phyloP scores from a whole-genome alignment of 495 filamentous ascomycete genomes.

The Friedmanniomyces endolithicus region DNA sequence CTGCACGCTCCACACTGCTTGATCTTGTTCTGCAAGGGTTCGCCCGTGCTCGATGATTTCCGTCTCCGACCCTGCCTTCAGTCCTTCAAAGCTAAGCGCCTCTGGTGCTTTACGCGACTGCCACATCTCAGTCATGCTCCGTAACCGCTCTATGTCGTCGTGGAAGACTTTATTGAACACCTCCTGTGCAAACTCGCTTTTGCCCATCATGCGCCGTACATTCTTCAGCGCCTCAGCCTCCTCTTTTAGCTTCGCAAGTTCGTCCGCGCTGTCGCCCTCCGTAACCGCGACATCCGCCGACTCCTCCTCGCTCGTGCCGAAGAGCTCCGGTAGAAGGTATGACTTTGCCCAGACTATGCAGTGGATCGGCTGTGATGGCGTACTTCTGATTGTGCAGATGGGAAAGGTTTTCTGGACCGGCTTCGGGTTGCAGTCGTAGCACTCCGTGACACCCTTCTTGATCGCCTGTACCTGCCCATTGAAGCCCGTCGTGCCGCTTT shows the following conservation, averaged over 20 bases:
- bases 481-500: constrained; percentile 96
- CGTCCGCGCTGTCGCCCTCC: constrained; percentile 69
- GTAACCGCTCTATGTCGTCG: constrained; percentile 68
- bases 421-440: constrained; percentile 89
- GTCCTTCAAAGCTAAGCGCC: constrained; percentile 50
- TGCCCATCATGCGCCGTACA: constrained; percentile 73
- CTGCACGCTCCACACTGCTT: constrained; percentile 62
- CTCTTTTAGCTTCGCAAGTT: constrained; percentile 72
- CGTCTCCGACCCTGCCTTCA: not conserved
- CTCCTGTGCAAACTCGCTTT: constrained; percentile 59
- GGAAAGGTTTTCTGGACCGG: constrained; percentile 81
- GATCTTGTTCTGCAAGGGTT: constrained; percentile 50
- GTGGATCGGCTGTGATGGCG: constrained; percentile 88
- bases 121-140: constrained; percentile 96
- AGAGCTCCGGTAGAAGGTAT: constrained; percentile 87
- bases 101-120: constrained; percentile 64
- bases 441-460: constrained; percentile 78
- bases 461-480: constrained; percentile 97
- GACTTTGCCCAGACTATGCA: constrained; percentile 99
- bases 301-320: constrained; percentile 81
- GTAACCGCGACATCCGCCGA: constrained; percentile 61
- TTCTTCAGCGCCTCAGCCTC: constrained; percentile 74
- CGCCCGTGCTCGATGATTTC: constrained; percentile 39
- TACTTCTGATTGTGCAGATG: constrained; percentile 93
- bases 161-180: constrained; percentile 91